These are phyloP conservation scores for Fistulinella prunicolor DNA, from an alignment of 768 basidiomycete species.

Conservation along the genomic window DNA sequence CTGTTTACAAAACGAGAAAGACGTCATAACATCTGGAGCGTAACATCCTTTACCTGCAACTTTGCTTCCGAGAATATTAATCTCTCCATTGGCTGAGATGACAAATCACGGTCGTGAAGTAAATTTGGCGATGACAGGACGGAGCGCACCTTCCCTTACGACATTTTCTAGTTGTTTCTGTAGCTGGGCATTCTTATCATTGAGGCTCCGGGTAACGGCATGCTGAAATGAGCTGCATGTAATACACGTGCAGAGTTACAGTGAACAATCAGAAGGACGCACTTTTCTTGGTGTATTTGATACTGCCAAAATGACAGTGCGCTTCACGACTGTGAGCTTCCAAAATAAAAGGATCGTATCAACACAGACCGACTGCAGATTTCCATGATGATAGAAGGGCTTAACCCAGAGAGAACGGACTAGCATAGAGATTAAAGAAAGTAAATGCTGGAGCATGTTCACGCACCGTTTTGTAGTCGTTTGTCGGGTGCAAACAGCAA, in stretches of 20 bases:
- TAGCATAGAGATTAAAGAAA: constrained; percentile 27
- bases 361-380: constrained; percentile 68
- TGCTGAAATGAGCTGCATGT: constrained; percentile 63
- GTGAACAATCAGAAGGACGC: constrained; percentile 8
- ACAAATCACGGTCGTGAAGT: background rate
- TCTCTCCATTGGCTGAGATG: constrained; percentile 69
- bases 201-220: constrained; percentile 75
- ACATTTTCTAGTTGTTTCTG: constrained; percentile 87
- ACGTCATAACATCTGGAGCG: background rate
- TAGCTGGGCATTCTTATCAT: constrained; percentile 76
- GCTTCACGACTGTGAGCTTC: constrained; percentile 34
- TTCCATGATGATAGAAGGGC: constrained; percentile 72
- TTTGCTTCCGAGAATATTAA: constrained; percentile 67
- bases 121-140: background rate
- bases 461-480: constrained; percentile 88
- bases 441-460: constrained; percentile 21
- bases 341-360: background rate
- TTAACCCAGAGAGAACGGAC: constrained; percentile 83
- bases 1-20: constrained; percentile 36
- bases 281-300: constrained; percentile 86
- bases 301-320: constrained; percentile 92
- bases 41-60: constrained; percentile 45
- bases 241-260: background rate
- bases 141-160: constrained; percentile 66
- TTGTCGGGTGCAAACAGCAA: constrained; percentile 79